Evolutionary conservation across 192 early-diverging fungal species (phyloP).

Genomic region (Coemansia sp.): DNA sequence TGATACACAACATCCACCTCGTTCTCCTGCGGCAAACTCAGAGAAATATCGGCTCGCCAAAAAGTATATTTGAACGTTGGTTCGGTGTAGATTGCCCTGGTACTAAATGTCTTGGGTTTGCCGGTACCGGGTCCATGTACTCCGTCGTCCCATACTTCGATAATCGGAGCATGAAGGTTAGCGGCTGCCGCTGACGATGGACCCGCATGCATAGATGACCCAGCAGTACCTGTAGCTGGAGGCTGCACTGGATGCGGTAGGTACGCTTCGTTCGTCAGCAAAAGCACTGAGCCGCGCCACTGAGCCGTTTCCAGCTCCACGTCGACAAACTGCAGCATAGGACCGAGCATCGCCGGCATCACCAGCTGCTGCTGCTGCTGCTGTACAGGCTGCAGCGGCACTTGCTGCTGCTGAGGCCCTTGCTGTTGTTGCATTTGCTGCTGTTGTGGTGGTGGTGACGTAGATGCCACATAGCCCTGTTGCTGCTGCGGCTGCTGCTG

Average conservation of each 20-base stretch:
- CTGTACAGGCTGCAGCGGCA: constrained; percentile 1
- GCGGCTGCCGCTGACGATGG: constrained; percentile 9
- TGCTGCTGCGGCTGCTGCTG: constrained; percentile 13
- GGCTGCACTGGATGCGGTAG: constrained; percentile 32
- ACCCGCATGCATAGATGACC: constrained; percentile 30
- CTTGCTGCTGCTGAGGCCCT: constrained; percentile 10
- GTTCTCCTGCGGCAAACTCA: constrained; percentile 40
- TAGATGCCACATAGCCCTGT: too few species aligned
- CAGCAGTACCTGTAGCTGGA: constrained; percentile 4
- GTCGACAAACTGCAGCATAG: constrained; percentile 54
- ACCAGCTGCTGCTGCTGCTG: constrained; percentile 19
- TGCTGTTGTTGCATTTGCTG: constrained; percentile 3
- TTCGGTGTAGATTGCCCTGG: constrained; percentile 49
- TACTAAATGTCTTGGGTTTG: constrained; percentile 48
- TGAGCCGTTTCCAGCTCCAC: constrained; percentile 47
- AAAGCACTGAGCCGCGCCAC: constrained; percentile 52
- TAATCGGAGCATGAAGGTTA: constrained; percentile 28
- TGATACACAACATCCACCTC: constrained; percentile 48
- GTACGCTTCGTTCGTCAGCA: constrained; percentile 51
- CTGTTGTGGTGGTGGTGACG: constrained; percentile 23
- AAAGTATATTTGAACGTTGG: constrained; percentile 54
- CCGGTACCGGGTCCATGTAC: constrained; percentile 52
- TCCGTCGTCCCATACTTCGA: constrained; percentile 53
- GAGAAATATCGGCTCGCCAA: constrained; percentile 43
- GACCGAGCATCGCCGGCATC: constrained; percentile 48